Percentiles rank a stretch among this genome's conserved stretches.
Evolutionary conservation across 2,329 filamentous ascomycete genomes (phyloP).

Genomic region (Daldinia sp.): DNA sequence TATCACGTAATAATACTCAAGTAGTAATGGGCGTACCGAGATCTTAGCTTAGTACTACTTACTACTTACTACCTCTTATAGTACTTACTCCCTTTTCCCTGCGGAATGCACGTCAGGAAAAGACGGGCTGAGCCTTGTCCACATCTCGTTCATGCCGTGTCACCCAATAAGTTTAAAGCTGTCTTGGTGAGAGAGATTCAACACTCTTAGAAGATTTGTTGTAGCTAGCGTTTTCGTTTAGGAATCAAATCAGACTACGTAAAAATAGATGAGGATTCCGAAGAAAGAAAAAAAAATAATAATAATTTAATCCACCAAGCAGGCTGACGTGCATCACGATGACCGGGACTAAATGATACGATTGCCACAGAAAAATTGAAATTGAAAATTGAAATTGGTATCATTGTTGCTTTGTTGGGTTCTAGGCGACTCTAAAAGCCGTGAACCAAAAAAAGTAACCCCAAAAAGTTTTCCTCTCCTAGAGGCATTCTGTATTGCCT

Average conservation of each 20-base stretch:
- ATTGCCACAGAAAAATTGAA: background rate
- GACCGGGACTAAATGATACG: constrained; percentile 2
- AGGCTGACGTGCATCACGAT: constrained; percentile 16
- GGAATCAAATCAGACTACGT: constrained; percentile 12
- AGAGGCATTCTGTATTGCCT: constrained; percentile 20
- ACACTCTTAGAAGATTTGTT: constrained; percentile 5
- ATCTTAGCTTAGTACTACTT: constrained; percentile 13
- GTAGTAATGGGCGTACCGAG: constrained; percentile 2
- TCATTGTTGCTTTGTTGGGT: constrained; percentile 27
- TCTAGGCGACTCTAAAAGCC: constrained; percentile 17
- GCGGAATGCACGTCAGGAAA: constrained; percentile 34
- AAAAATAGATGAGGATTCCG: constrained; percentile 23
- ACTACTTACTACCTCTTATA: background rate
- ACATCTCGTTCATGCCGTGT: constrained; percentile 27
- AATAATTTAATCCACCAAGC: background rate
- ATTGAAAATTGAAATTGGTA: constrained; percentile 3
- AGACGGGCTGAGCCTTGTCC: constrained; percentile 28
- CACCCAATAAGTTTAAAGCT: constrained; percentile 5
- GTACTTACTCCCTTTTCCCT: constrained; percentile 16
- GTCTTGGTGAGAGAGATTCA: constrained; percentile 15
- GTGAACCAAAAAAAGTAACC: constrained; percentile 12
- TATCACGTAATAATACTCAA: constrained; percentile 3
- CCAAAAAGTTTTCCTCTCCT: constrained; percentile 16
- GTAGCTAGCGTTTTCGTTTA: background rate
- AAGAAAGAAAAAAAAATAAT: constrained; percentile 11